phyloP scores from a whole-genome alignment of 768 basidiomycete species.

The Calocybe cyanea region DNA sequence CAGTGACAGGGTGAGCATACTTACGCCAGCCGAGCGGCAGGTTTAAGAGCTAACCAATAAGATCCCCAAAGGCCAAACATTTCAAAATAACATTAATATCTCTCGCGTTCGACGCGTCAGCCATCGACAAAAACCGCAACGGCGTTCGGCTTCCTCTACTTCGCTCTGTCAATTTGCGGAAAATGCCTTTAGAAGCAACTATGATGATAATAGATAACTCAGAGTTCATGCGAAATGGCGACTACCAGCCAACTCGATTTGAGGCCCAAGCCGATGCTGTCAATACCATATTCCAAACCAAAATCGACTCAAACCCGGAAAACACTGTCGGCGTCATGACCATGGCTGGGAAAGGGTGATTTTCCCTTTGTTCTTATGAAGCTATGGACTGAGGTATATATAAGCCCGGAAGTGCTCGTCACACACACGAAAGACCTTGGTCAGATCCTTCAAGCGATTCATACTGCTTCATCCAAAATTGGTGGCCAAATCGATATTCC shows the following conservation, averaged over 20 bases:
- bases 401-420: slow-evolving; percentile 90
- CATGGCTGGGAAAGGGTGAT: slow-evolving; percentile 94
- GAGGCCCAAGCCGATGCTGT: slow-evolving; percentile 92
- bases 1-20: no score
- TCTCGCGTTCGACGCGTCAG: slow-evolving; percentile 32
- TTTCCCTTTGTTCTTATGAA: neutral
- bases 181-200: slow-evolving; percentile 95
- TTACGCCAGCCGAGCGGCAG: no score
- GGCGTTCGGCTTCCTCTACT: slow-evolving; percentile 8
- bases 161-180: slow-evolving; percentile 22
- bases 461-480: slow-evolving; percentile 65
- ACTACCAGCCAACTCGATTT: slow-evolving; percentile 83
- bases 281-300: slow-evolving; percentile 84
- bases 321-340: slow-evolving; percentile 98
- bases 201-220: slow-evolving; percentile 99
- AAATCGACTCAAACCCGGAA: slow-evolving; percentile 95
- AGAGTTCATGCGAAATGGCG: slow-evolving; percentile 95
- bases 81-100: slow-evolving; percentile 11
- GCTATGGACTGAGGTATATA: slow-evolving; percentile 1
- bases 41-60: no score
- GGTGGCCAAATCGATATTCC: slow-evolving; percentile 82
- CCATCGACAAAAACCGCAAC: slow-evolving; percentile 5
- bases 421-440: slow-evolving; percentile 96
- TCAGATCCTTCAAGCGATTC: slow-evolving; percentile 79
- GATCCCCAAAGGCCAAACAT: no score